A percentile compares a stretch with the other conserved stretches of the same genome.
phyloP scores from a whole-genome alignment of 2,329 filamentous ascomycete species.

The Kalmusia sp. region DNA sequence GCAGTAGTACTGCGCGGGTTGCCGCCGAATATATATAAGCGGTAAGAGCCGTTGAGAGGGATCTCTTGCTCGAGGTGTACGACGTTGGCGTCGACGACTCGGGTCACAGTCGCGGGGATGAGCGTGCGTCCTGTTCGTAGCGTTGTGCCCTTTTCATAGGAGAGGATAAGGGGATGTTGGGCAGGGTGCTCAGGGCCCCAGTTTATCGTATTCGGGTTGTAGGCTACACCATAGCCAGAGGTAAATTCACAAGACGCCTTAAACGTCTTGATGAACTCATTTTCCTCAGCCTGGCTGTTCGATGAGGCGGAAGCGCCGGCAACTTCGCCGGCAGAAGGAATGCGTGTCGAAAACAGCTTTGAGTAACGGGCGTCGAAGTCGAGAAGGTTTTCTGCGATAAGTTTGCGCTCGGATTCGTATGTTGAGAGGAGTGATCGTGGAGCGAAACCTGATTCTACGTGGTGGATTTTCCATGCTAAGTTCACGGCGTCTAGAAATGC shows the following conservation, averaged over 20 bases:
- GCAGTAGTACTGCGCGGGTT: conserved; percentile 62
- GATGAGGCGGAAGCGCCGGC: conserved; percentile 66
- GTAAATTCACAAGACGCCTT: conserved; percentile 93
- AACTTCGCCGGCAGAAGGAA: conserved; percentile 76
- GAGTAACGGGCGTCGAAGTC: conserved; percentile 90
- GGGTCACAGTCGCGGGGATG: conserved; percentile 80
- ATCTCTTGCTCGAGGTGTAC: conserved; percentile 91
- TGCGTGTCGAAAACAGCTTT: conserved; percentile 83
- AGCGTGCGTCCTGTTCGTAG: conserved; percentile 78
- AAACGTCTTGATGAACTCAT: conserved; percentile 87
- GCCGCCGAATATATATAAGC: conserved; percentile 87
- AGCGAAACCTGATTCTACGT: conserved; percentile 84
- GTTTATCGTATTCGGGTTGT: conserved; percentile 82
- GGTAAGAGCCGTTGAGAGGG: conserved; percentile 85
- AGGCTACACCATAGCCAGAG: conserved; percentile 88
- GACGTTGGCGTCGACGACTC: conserved; percentile 86
- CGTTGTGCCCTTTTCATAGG: conserved; percentile 60
- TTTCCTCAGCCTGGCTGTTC: conserved; percentile 59
- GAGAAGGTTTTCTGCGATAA: conserved; percentile 82
- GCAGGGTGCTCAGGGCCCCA: conserved; percentile 79
- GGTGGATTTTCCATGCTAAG: conserved; percentile 94
- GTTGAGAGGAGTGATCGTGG: conserved; percentile 77
- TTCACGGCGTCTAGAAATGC: conserved; percentile 75
- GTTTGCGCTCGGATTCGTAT: conserved; percentile 85
- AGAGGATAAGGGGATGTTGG: conserved; percentile 73